These are phyloP conservation scores for Amauroascus niger DNA, from an alignment of 2,329 filamentous ascomycete genomes.

Conservation along the genomic window DNA sequence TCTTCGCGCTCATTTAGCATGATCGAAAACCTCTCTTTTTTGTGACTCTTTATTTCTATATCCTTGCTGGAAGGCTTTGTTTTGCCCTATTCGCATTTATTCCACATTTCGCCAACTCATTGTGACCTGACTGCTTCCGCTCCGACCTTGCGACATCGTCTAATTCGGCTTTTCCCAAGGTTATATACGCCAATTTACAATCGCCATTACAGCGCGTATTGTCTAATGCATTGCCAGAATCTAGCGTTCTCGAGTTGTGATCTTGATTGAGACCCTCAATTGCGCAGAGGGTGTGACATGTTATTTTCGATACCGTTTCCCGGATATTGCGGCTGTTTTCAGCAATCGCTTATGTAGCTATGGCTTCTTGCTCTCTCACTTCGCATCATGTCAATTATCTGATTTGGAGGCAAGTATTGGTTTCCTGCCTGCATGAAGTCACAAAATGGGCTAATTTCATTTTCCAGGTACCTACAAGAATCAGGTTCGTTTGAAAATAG, in stretches of 20 bases:
- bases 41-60: neutral
- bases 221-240: neutral
- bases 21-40: neutral
- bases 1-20: neutral
- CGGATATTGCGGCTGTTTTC: neutral
- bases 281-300: slow-evolving; percentile 3
- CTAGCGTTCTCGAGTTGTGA: neutral
- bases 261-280: neutral
- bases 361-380: slow-evolving; percentile 36
- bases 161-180: neutral
- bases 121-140: neutral
- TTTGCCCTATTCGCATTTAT: neutral
- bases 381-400: slow-evolving; percentile 58
- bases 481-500: slow-evolving; percentile 38
- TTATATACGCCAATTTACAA: neutral
- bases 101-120: neutral
- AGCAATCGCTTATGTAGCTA: slow-evolving; percentile 22
- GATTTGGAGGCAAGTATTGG: slow-evolving; percentile 51
- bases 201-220: neutral
- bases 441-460: slow-evolving; percentile 17
- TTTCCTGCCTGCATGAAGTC: slow-evolving; percentile 13
- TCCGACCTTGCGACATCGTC: neutral
- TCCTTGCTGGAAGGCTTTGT: neutral
- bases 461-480: slow-evolving; percentile 45
- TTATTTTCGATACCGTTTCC: neutral